These are phyloP conservation scores for Sanghuangporus baumii DNA, from an alignment of 1,284 basidiomycete genomes.

Conservation along the genomic window DNA sequence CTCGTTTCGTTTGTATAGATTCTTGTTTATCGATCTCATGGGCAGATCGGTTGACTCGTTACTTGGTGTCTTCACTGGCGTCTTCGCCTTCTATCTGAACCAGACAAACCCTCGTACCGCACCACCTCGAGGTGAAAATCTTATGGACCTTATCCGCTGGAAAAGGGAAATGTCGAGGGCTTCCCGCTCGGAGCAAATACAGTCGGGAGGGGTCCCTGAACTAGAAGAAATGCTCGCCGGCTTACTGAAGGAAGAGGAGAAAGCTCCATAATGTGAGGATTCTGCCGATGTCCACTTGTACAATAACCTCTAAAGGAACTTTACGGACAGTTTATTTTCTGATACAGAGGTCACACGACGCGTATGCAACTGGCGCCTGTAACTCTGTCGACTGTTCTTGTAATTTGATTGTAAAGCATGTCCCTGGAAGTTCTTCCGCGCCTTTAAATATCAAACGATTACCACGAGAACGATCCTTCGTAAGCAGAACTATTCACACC, in stretches of 20 bases:
- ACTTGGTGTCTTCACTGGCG: conserved; percentile 77
- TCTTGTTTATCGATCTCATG: background rate
- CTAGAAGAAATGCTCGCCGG: background rate
- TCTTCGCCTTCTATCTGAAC: conserved; percentile 78
- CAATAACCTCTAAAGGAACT: too few species aligned
- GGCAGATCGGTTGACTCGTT: conserved; percentile 65
- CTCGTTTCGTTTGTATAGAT: background rate
- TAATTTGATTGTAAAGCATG: too few species aligned
- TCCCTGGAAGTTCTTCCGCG: too few species aligned
- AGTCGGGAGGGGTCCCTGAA: background rate
- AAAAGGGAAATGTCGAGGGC: conserved; percentile 42
- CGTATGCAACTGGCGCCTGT: too few species aligned
- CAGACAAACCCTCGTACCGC: conserved; percentile 81
- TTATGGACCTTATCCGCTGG: conserved; percentile 63
- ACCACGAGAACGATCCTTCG: too few species aligned
- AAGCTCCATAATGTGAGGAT: background rate
- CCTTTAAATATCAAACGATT: too few species aligned
- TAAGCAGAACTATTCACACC: too few species aligned
- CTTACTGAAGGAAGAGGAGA: conserved; percentile 3
- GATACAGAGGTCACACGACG: too few species aligned
- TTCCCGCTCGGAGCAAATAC: background rate
- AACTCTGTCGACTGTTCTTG: too few species aligned
- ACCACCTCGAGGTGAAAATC: conserved; percentile 57
- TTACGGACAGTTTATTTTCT: too few species aligned
- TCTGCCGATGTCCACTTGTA: too few species aligned